Evolutionary conservation across 176 grass and related monocot genomes (phyloP), one percentile per base, ranked within the genome.

Genomic region (Saccharum spontaneum): DNA sequence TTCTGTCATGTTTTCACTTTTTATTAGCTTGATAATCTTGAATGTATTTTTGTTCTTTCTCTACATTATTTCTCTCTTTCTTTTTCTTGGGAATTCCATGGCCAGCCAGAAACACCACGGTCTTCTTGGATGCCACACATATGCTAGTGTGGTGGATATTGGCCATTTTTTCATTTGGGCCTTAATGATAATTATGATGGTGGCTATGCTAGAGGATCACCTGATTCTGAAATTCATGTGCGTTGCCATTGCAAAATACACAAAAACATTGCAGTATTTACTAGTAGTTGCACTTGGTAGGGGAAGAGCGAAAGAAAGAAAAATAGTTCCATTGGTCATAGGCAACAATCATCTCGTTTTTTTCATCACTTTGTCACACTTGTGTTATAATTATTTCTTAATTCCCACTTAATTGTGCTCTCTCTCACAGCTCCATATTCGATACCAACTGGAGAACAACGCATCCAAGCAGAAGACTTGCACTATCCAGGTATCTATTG

Each of bases 391-490:
- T 31, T 34, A 37, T 86, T 41, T 75, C 41, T 10, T 9, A 63
- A 36, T 78, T 75, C 31, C 78, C 31, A 72, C 77, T 40, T 49
- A 65, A 79, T 11, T 68, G 44, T 75, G 14, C 10, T 34, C 7
- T 38, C 38, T 52, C 38, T 54, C 4, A 22, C 90, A 98, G 97
- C 87, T 95, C 52, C 97, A 94, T 75, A 85, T 95, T 59, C 83
- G 91, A 57, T 98, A 98, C 55, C 91, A 90, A 40, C 67, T 98
- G 75, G 93, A 95, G 77, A 88, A 91, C 46, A 36, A 77, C 11
- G 15, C 64, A 5, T 74, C 81, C 6, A 95, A 89, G 75, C 81
- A 79, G 26, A 95, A 79, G 60, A 83, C 83, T 82, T 92, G 86
- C 71, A 82, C 73, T 48, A 60, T 98, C 30, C 91, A 94, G 82